Evolutionary conservation across 169 alveolate genomes (phyloP).

Genomic region (Plasmodium malariae): DNA sequence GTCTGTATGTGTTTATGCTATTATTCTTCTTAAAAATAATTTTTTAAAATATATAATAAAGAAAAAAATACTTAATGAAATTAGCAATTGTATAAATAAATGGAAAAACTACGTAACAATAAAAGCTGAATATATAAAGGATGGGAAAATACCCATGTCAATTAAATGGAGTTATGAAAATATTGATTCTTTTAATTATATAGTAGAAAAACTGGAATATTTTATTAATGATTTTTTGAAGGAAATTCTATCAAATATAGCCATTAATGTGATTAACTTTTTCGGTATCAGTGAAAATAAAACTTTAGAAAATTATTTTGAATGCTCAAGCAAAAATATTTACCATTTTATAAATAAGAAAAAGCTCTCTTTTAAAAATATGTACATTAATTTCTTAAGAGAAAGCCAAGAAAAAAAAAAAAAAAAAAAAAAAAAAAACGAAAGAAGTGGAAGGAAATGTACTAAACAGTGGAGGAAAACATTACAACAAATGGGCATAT

Average conservation of each 20-base stretch:
- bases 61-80: slow-evolving; percentile 41
- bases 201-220: slow-evolving; percentile 28
- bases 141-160: slow-evolving; percentile 4
- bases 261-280: slow-evolving; percentile 11
- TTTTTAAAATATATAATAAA: slow-evolving; percentile 41
- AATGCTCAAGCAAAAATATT: slow-evolving; percentile 7
- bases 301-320: slow-evolving; percentile 32
- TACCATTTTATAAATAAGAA: slow-evolving; percentile 18
- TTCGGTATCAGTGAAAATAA: slow-evolving; percentile 31
- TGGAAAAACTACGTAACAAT: slow-evolving; percentile 39
- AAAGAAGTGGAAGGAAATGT: background rate
- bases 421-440: background rate
- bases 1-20: slow-evolving; percentile 22
- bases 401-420: slow-evolving; percentile 23
- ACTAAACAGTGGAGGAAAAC: background rate
- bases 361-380: slow-evolving; percentile 20
- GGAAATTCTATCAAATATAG: slow-evolving; percentile 8
- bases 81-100: slow-evolving; percentile 17
- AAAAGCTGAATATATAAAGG: slow-evolving; percentile 4
- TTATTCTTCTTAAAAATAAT: slow-evolving; percentile 8
- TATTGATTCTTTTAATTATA: slow-evolving; percentile 5
- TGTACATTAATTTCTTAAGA: slow-evolving; percentile 11
- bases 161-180: background rate
- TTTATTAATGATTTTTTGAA: slow-evolving; percentile 30
- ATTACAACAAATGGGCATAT: background rate